Evolutionary conservation across 2,329 filamentous ascomycete species (phyloP).

Genomic region (Paradendryphiella salina): DNA sequence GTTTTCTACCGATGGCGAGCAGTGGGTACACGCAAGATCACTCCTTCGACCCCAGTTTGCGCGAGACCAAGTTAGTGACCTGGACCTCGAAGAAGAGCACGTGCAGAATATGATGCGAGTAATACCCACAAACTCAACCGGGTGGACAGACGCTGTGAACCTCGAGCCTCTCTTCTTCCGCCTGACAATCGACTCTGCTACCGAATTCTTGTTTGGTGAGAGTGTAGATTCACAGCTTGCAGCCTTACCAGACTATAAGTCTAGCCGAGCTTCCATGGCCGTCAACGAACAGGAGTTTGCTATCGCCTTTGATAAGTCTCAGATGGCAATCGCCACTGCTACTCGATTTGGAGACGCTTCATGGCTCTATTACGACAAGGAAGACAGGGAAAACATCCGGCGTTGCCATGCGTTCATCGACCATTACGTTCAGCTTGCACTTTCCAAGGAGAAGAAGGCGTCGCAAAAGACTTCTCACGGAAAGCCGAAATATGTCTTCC

Average conservation of each 20-base stretch:
- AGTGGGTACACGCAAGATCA: conserved; percentile 39
- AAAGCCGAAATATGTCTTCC: conserved; percentile 68
- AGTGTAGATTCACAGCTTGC: conserved; percentile 37
- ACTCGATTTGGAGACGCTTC: conserved; percentile 37
- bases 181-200: conserved; percentile 46
- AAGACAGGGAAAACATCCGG: conserved; percentile 36
- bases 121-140: conserved; percentile 21
- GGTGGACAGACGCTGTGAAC: conserved; percentile 38
- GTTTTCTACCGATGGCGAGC: conserved; percentile 38
- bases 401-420: conserved; percentile 36
- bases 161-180: conserved; percentile 48
- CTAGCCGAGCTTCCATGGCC: conserved; percentile 12
- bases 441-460: conserved; percentile 22
- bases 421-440: conserved; percentile 29
- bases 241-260: conserved; percentile 23
- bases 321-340: conserved; percentile 18
- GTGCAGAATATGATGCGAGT: conserved; percentile 41
- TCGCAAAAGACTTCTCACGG: conserved; percentile 16
- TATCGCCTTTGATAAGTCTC: conserved; percentile 29
- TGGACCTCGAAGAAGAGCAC: conserved; percentile 40
- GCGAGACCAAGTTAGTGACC: conserved; percentile 38
- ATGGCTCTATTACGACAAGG: conserved; percentile 35
- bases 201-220: conserved; percentile 46
- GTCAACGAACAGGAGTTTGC: conserved; percentile 31
- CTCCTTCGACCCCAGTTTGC: conserved; percentile 46